Evolutionary conservation across 2,329 filamentous ascomycete species (phyloP).

Genomic region (Xylaria sp.): DNA sequence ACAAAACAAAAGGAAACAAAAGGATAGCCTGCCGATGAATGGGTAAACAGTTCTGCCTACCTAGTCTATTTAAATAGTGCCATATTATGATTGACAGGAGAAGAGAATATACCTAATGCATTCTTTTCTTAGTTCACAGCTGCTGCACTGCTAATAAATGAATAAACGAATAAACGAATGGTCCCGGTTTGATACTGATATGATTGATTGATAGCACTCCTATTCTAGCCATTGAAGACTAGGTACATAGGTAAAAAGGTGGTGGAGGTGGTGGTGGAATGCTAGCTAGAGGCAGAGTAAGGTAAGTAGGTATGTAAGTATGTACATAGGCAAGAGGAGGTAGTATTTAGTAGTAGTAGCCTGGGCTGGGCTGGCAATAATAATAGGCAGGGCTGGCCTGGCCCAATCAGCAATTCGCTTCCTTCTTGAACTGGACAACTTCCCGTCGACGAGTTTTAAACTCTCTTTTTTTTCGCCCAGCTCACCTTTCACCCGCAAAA

Average conservation of each 20-base stretch:
- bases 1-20: background rate
- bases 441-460: conserved; percentile 30
- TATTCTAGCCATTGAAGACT: background rate
- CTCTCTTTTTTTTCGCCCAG: conserved; percentile 20
- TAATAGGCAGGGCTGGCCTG: conserved; percentile 29
- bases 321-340: background rate
- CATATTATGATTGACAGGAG: background rate
- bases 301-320: no score
- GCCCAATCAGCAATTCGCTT: conserved; percentile 39
- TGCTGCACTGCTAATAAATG: background rate
- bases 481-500: conserved; percentile 26
- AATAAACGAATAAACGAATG: background rate
- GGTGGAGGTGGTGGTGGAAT: background rate
- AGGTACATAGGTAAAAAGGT: background rate
- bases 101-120: background rate
- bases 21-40: background rate
- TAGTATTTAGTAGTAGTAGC: conserved; percentile 13
- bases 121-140: background rate
- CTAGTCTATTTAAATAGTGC: background rate
- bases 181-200: background rate
- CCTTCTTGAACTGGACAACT: conserved; percentile 39
- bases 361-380: conserved; percentile 22
- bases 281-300: background rate
- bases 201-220: no score
- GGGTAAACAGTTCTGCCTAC: background rate